phyloP scores from a whole-genome alignment of 371 early-diverging fungal species.

The Parasitella parasitica region DNA sequence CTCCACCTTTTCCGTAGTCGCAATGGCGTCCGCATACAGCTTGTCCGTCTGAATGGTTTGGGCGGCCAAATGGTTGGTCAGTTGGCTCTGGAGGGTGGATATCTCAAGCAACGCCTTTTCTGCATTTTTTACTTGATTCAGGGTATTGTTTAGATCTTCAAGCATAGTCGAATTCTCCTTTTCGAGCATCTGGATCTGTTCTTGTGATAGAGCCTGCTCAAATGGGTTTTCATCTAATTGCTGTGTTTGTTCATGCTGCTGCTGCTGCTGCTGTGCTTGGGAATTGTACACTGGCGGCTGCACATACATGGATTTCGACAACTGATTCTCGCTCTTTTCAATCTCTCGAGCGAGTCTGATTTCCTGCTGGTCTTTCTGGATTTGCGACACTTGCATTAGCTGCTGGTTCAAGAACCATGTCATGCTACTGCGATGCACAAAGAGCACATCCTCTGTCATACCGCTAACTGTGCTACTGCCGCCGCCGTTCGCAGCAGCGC shows the following conservation, averaged over 20 bases:
- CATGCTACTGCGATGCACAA: constrained; percentile 52
- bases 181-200: constrained; percentile 62
- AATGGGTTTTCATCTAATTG: constrained; percentile 7
- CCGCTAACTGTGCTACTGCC: neutral
- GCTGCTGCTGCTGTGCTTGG: neutral
- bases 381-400: constrained; percentile 48
- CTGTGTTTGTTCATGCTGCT: neutral
- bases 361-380: constrained; percentile 59
- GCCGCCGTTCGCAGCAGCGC: neutral
- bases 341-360: constrained; percentile 48
- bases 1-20: constrained; percentile 56
- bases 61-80: constrained; percentile 62
- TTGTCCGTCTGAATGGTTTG: constrained; percentile 71
- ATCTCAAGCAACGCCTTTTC: constrained; percentile 71
- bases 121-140: constrained; percentile 63
- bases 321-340: constrained; percentile 53
- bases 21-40: constrained; percentile 67
- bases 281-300: neutral
- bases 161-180: constrained; percentile 62
- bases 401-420: constrained; percentile 56
- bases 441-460: constrained; percentile 37
- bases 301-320: constrained; percentile 13
- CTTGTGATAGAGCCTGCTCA: constrained; percentile 42
- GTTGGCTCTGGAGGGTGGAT: constrained; percentile 62
- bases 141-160: constrained; percentile 58